These are phyloP conservation scores for Coemansia sp. DNA, from an alignment of 192 early-diverging fungal genomes.

Conservation along the genomic window DNA sequence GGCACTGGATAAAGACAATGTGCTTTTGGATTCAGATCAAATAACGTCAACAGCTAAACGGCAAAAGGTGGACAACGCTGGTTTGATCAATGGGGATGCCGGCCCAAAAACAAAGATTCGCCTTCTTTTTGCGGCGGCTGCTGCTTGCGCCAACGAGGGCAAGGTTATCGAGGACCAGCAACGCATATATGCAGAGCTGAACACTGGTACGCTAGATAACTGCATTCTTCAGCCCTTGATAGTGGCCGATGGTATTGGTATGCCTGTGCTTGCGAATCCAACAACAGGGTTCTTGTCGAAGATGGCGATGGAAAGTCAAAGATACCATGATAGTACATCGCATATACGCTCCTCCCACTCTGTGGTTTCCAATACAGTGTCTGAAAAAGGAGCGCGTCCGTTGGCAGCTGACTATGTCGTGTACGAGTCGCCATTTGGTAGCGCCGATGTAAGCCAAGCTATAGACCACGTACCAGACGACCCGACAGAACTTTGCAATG, in stretches of 20 bases:
- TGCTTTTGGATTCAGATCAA: background rate
- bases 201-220: constrained; percentile 10
- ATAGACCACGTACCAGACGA: background rate
- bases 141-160: background rate
- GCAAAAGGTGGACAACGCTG: background rate
- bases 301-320: background rate
- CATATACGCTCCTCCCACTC: background rate
- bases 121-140: background rate
- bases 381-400: background rate
- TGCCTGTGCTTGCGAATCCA: constrained; percentile 4
- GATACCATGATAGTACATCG: background rate
- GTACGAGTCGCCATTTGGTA: constrained; percentile 25
- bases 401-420: constrained; percentile 1
- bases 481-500: background rate
- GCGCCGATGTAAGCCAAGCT: background rate
- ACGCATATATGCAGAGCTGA: background rate
- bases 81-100: background rate
- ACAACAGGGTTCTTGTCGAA: constrained; percentile 1
- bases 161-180: background rate
- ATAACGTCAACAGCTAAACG: constrained; percentile 4
- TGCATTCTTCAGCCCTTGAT: constrained; percentile 24
- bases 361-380: background rate
- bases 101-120: background rate
- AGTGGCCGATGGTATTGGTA: constrained; percentile 28
- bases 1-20: background rate